A percentile compares a stretch with the other conserved stretches of the same genome.
These are phyloP conservation scores for Fragilariopsis cylindrus DNA, from an alignment of 108 stramenopile species.

Conservation along the genomic window DNA sequence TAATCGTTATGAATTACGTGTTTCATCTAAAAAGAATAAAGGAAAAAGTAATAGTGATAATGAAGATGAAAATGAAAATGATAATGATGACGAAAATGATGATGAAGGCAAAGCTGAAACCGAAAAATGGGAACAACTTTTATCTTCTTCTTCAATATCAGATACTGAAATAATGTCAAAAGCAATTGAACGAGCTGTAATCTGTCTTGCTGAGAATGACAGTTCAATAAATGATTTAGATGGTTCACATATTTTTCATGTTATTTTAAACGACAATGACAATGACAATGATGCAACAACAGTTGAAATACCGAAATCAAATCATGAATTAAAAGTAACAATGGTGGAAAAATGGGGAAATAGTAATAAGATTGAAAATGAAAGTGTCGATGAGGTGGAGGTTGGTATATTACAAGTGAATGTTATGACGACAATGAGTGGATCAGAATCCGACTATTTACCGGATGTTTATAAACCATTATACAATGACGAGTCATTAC, in stretches of 20 bases:
- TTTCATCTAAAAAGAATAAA: background rate
- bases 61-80: no score
- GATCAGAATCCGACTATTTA: conserved; percentile 33
- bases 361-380: background rate
- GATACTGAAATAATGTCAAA: background rate
- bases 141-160: background rate
- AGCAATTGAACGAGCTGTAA: conserved; percentile 19
- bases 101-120: background rate
- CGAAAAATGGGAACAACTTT: background rate
- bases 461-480: conserved; percentile 41
- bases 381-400: background rate
- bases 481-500: conserved; percentile 22
- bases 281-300: background rate
- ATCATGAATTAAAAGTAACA: conserved; percentile 1
- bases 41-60: background rate
- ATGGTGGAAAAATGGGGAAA: conserved; percentile 1
- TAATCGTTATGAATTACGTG: conserved; percentile 13
- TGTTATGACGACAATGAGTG: conserved; percentile 29
- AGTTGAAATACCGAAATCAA: conserved; percentile 6
- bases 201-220: conserved; percentile 18
- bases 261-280: background rate
- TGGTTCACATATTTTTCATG: conserved; percentile 39
- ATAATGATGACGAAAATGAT: no score
- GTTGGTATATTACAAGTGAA: conserved; percentile 30
- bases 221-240: conserved; percentile 14